These are phyloP conservation scores for Clohesyomyces aquaticus DNA, from an alignment of 495 filamentous ascomycete genomes.

Conservation along the genomic window DNA sequence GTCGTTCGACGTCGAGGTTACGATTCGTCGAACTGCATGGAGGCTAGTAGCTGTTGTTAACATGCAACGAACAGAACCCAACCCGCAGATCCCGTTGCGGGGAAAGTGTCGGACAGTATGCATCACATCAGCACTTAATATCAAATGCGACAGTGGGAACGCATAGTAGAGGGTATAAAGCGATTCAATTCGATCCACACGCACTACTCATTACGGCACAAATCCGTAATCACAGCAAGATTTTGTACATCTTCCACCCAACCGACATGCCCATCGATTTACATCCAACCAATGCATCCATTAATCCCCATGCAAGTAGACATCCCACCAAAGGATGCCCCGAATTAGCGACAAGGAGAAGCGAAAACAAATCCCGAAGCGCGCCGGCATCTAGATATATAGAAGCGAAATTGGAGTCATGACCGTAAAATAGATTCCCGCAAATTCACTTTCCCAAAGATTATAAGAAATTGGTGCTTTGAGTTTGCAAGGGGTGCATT, in stretches of 20 bases:
- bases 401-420: slow-evolving; percentile 13
- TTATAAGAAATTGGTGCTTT: slow-evolving; percentile 1
- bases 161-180: slow-evolving; percentile 17
- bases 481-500: slow-evolving; percentile 6
- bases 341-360: neutral
- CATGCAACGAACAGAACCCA: too few species aligned
- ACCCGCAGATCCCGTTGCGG: too few species aligned
- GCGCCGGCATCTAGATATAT: neutral
- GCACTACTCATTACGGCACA: slow-evolving; percentile 7
- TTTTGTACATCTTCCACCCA: slow-evolving; percentile 5
- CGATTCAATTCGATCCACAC: slow-evolving; percentile 16
- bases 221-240: slow-evolving; percentile 3
- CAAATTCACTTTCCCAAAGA: slow-evolving; percentile 5
- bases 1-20: neutral
- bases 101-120: too few species aligned
- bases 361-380: neutral
- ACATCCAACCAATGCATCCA: neutral
- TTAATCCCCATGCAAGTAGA: neutral
- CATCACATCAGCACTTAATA: neutral
- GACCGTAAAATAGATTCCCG: slow-evolving; percentile 17
- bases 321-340: neutral
- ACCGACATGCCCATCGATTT: too few species aligned
- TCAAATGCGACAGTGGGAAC: slow-evolving; percentile 5
- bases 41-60: too few species aligned
- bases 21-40: neutral